phyloP scores from a whole-genome alignment of 768 basidiomycete species.

The Lentinula lateritia region DNA sequence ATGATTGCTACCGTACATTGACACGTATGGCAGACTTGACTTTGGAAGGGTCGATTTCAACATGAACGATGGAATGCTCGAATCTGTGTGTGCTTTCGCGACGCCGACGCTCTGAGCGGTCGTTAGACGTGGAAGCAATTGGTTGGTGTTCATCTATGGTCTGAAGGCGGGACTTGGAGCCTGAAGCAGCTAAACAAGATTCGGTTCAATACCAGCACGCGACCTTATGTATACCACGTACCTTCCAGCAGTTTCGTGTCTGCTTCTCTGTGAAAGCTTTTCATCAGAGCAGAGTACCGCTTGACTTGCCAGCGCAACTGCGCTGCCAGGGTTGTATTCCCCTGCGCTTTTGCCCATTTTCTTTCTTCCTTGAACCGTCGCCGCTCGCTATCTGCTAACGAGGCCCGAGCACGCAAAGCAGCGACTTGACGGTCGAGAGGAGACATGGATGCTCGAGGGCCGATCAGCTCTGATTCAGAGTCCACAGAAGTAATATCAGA shows the following conservation, averaged over 20 bases:
- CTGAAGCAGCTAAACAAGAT: conserved; percentile 4
- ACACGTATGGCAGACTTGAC: conserved; percentile 31
- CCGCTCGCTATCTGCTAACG: conserved; percentile 77
- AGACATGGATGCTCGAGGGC: conserved; percentile 50
- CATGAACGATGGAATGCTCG: conserved; percentile 15
- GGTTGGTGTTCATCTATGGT: conserved; percentile 18
- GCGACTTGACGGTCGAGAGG: conserved; percentile 73
- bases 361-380: conserved; percentile 80
- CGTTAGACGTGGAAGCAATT: conserved; percentile 15
- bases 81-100: background rate
- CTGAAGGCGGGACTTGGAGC: conserved; percentile 14
- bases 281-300: conserved; percentile 72
- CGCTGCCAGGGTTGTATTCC: conserved; percentile 65
- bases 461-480: conserved; percentile 61
- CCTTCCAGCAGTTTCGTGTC: conserved; percentile 65
- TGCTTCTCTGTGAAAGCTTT: conserved; percentile 76
- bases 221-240: conserved; percentile 19
- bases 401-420: conserved; percentile 67
- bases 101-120: background rate
- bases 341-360: conserved; percentile 81
- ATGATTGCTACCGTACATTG: conserved; percentile 23
- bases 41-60: conserved; percentile 19
- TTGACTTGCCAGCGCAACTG: conserved; percentile 85
- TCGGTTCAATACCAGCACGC: background rate
- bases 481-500: conserved; percentile 69